These are phyloP conservation scores for Plectranthus barbatus DNA, from an alignment of 257 asterid genomes.

Conservation along the genomic window DNA sequence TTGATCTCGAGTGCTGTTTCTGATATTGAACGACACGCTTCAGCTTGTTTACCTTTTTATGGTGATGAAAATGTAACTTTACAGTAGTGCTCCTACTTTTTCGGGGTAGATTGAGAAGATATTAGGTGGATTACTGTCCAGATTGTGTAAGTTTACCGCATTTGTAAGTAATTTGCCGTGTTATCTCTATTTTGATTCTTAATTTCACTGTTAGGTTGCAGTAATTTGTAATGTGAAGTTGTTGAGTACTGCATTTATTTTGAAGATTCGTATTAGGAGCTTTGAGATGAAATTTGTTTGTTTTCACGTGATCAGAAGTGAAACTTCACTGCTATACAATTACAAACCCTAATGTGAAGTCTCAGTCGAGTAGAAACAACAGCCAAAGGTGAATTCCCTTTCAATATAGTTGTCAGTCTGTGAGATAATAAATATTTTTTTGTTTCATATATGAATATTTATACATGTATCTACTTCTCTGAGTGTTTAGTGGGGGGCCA, in stretches of 20 bases:
- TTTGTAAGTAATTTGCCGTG: neutral
- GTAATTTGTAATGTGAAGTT: neutral
- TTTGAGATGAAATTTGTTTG: neutral
- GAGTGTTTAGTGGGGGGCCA: conserved; percentile 24
- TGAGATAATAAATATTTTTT: conserved; percentile 3
- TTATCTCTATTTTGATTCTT: neutral
- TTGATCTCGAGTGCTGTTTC: conserved; percentile 21
- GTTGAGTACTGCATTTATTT: conserved; percentile 2
- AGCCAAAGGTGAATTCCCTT: conserved; percentile 14
- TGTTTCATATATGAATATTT: neutral
- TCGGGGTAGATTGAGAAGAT: conserved; percentile 6
- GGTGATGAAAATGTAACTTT: neutral
- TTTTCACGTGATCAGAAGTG: neutral
- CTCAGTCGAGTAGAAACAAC: conserved; percentile 5
- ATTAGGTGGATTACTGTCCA: conserved; percentile 5
- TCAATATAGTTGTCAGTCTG: conserved; percentile 7
- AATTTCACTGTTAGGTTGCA: conserved; percentile 14
- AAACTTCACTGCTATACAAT: conserved; percentile 21
- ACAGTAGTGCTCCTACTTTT: neutral
- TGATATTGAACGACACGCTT: conserved; percentile 24
- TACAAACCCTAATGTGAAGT: conserved; percentile 18
- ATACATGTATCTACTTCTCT: neutral
- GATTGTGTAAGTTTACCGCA: neutral
- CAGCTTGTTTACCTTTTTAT: neutral
- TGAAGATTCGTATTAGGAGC: neutral